A percentile compares a stretch with the other conserved stretches of the same genome.
phyloP scores from a whole-genome alignment of 805 yeast species.

The Yamadazyma olivae region DNA sequence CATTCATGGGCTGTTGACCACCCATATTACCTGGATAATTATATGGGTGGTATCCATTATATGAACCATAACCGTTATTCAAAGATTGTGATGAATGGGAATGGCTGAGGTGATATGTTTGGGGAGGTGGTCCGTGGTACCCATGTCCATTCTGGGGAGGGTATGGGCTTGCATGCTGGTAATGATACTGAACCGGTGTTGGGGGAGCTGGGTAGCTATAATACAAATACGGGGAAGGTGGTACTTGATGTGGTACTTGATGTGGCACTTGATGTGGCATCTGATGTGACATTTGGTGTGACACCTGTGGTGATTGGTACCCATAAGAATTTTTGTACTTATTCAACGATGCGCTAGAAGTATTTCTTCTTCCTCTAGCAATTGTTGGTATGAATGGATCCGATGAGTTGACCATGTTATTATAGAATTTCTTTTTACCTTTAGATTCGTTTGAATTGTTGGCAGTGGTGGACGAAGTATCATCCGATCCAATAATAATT shows the following conservation, averaged over 20 bases:
- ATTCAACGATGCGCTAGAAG: conserved; percentile 17
- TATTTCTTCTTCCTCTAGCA: conserved; percentile 4
- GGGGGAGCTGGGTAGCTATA: conserved; percentile 2
- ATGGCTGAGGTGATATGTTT: too few relatives aligned
- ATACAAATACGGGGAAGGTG: neutral
- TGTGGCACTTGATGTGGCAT: neutral
- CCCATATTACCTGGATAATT: neutral
- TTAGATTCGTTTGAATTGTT: conserved; percentile 11
- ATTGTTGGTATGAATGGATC: conserved; percentile 17
- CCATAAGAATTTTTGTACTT: conserved; percentile 7
- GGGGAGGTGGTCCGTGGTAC: neutral
- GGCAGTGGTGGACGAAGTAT: conserved; percentile 20
- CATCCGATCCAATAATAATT: conserved; percentile 36
- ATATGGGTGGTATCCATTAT: neutral
- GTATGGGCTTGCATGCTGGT: conserved; percentile 4
- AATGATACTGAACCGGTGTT: too few relatives aligned
- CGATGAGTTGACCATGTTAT: conserved; percentile 15
- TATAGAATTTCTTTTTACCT: conserved; percentile 11
- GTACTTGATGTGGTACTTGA: conserved; percentile 1
- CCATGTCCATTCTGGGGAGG: conserved; percentile 3
- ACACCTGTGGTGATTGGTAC: conserved; percentile 2
- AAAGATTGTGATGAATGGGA: neutral
- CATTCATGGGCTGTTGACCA: neutral
- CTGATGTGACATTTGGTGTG: conserved; percentile 4
- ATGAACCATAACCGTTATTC: neutral